Conservation (phyloP, 371 early-diverging fungal species). For the Mortierella sp. region DNA sequence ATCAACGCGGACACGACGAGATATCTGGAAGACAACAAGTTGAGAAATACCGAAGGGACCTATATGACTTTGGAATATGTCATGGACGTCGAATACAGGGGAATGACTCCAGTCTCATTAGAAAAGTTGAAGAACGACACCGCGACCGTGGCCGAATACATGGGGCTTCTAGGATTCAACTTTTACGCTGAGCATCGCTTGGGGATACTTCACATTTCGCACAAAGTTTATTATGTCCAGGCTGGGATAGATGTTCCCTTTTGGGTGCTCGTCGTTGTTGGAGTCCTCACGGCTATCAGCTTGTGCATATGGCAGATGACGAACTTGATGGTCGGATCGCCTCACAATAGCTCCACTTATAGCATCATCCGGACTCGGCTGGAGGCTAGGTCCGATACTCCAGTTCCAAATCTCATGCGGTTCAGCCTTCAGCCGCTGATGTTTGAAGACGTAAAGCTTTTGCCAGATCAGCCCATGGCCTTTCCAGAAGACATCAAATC, state of each 20-base stretch:
- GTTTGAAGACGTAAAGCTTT: not conserved
- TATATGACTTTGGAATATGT: too few species aligned
- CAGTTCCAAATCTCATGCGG: conserved; percentile 4
- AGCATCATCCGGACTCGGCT: conserved; percentile 4
- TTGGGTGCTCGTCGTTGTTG: not conserved
- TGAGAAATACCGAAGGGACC: too few species aligned
- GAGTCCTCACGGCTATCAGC: not conserved
- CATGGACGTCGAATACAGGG: too few species aligned
- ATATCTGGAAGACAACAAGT: too few species aligned
- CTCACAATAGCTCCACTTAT: conserved; percentile 10
- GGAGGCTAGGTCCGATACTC: not conserved
- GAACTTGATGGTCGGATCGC: conserved; percentile 1
- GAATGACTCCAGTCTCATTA: too few species aligned
- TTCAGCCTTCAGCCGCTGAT: conserved; percentile 5
- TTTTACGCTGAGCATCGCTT: conserved; percentile 6
- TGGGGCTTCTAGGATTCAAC: conserved; percentile 23
- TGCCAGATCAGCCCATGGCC: too few species aligned
- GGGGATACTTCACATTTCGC: not conserved
- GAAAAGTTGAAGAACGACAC: too few species aligned
- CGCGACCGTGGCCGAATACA: conserved; percentile 1
- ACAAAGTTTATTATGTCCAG: not conserved
- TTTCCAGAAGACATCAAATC: too few species aligned
- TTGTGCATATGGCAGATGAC: not conserved
- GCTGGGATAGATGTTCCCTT: conserved; percentile 9
- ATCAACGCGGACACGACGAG: too few species aligned